Evolutionary conservation across 306 rosid genomes (phyloP).

Genomic region (Rosa multiflora): DNA sequence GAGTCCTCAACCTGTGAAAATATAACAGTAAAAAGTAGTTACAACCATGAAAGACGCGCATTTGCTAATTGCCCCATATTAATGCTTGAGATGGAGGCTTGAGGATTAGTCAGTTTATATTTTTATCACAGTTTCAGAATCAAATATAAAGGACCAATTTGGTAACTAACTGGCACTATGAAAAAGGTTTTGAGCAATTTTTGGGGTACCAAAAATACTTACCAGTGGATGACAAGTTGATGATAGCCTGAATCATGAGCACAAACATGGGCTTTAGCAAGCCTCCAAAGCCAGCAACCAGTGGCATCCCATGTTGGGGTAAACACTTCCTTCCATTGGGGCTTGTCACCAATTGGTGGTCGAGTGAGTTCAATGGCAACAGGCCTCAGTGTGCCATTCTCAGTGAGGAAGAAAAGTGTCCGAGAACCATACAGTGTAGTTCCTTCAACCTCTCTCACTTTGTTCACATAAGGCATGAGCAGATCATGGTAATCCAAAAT

Average conservation of each 20-base stretch:
- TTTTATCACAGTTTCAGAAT: background rate
- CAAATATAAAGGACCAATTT: background rate
- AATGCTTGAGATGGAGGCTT: background rate
- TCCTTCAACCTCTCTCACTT: constrained; percentile 35
- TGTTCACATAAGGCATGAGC: constrained; percentile 32
- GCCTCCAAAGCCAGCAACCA: constrained; percentile 33
- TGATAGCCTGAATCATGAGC: constrained; percentile 42
- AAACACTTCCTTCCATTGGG: constrained; percentile 36
- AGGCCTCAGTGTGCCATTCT: constrained; percentile 31
- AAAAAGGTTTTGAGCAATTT: background rate
- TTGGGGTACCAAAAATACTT: background rate
- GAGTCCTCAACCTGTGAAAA: constrained; percentile 34
- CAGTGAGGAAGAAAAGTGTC: constrained; percentile 36
- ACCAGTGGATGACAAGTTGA: constrained; percentile 44
- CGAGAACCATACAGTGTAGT: constrained; percentile 41
- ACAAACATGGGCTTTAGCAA: constrained; percentile 39
- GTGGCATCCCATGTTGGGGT: constrained; percentile 36
- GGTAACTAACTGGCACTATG: background rate
- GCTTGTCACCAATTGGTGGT: constrained; percentile 25
- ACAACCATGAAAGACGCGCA: background rate
- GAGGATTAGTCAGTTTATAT: no score
- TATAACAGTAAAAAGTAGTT: background rate
- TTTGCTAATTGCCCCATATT: background rate
- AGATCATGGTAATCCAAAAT: constrained; percentile 38
- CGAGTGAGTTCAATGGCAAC: constrained; percentile 45